Conservation (phyloP, 2,329 filamentous ascomycete species). For the Claviceps fusiformis region DNA sequence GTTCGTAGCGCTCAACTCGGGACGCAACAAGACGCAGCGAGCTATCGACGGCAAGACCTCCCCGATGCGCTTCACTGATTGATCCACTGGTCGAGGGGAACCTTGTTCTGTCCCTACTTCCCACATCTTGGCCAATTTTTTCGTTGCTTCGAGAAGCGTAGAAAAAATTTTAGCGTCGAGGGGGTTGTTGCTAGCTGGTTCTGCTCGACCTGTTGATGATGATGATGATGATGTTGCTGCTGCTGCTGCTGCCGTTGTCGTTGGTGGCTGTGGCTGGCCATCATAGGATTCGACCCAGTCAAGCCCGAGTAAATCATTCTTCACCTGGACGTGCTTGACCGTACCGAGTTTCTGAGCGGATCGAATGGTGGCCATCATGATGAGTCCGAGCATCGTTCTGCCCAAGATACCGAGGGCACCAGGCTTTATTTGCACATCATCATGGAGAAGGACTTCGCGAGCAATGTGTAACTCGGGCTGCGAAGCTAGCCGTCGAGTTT, state of each 20-base stretch:
- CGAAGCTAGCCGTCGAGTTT: constrained; percentile 17
- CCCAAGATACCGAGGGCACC: constrained; percentile 1
- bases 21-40: neutral
- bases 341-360: constrained; percentile 18
- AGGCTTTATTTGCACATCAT: constrained; percentile 13
- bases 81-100: too few species aligned
- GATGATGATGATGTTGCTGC: neutral
- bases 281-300: constrained; percentile 49
- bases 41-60: neutral
- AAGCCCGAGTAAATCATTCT: constrained; percentile 22
- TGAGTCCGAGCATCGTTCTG: constrained; percentile 15
- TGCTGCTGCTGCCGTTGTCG: constrained; percentile 8
- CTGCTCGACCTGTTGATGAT: constrained; percentile 9
- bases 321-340: neutral
- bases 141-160: constrained; percentile 1
- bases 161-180: neutral
- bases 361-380: constrained; percentile 47
- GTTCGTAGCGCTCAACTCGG: neutral
- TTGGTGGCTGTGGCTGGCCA: constrained; percentile 14
- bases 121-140: constrained; percentile 1
- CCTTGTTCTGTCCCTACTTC: neutral
- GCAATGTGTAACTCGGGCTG: constrained; percentile 49
- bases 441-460: constrained; percentile 46
- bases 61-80: neutral
- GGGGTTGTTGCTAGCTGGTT: neutral